These are phyloP conservation scores for Inga leiocalycina DNA, from an alignment of 306 rosid genomes.

Conservation along the genomic window DNA sequence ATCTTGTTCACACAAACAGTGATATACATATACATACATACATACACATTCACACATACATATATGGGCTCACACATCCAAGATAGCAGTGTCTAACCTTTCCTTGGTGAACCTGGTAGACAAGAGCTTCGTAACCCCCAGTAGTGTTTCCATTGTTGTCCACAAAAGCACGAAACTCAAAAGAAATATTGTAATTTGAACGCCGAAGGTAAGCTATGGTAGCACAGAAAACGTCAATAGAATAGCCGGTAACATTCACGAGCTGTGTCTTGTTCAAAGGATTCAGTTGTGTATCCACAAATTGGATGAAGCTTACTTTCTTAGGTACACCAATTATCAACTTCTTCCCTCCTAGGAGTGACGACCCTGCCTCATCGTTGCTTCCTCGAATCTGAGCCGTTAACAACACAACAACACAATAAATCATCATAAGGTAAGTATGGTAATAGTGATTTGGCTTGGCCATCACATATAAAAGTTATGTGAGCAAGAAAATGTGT, in stretches of 20 bases:
- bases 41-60: neutral
- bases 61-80: neutral
- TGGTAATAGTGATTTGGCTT: neutral
- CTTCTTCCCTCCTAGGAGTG: slow-evolving; percentile 11
- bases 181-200: slow-evolving; percentile 14
- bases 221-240: slow-evolving; percentile 22
- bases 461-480: neutral
- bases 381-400: neutral
- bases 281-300: slow-evolving; percentile 13
- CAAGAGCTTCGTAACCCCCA: neutral
- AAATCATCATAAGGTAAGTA: neutral
- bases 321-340: slow-evolving; percentile 20
- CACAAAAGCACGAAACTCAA: slow-evolving; percentile 17
- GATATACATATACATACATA: neutral
- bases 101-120: neutral
- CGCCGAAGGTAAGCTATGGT: neutral
- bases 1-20: neutral
- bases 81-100: slow-evolving; percentile 11
- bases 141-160: neutral
- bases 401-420: neutral
- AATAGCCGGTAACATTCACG: neutral
- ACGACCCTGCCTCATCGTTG: neutral
- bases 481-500: neutral
- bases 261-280: neutral
- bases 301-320: neutral